Evolutionary conservation across 225 moss, liverwort and hornwort genomes (phyloP).

Genomic region (Thuidium tamariscinum): DNA sequence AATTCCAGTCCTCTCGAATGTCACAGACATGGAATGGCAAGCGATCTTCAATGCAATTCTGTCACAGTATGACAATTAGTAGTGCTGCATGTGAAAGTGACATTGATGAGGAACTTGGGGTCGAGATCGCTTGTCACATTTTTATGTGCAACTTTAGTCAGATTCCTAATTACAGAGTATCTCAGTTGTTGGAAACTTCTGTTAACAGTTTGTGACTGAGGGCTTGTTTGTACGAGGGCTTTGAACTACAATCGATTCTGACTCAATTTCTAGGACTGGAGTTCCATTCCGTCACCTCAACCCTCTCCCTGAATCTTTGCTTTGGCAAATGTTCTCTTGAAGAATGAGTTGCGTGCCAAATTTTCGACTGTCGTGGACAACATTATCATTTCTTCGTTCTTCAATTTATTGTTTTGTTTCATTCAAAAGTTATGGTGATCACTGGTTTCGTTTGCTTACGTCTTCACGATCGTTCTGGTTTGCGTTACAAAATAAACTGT

Average conservation of each 20-base stretch:
- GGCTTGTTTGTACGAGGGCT: background rate
- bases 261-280: background rate
- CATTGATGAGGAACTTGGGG: background rate
- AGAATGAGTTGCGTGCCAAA: background rate
- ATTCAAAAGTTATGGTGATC: background rate
- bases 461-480: background rate
- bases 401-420: background rate
- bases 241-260: background rate
- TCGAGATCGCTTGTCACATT: background rate
- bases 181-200: background rate
- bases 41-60: background rate
- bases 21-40: background rate
- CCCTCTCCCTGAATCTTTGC: background rate
- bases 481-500: background rate
- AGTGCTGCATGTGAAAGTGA: background rate
- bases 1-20: background rate
- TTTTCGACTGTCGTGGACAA: too few species aligned
- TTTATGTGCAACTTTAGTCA: background rate
- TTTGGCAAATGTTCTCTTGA: background rate
- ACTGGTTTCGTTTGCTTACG: too few species aligned
- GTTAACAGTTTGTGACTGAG: background rate
- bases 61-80: background rate
- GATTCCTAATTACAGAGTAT: background rate
- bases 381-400: too few species aligned
- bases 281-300: background rate